phyloP scores from a whole-genome alignment of 192 early-diverging fungal species.

The Podila horticola region DNA sequence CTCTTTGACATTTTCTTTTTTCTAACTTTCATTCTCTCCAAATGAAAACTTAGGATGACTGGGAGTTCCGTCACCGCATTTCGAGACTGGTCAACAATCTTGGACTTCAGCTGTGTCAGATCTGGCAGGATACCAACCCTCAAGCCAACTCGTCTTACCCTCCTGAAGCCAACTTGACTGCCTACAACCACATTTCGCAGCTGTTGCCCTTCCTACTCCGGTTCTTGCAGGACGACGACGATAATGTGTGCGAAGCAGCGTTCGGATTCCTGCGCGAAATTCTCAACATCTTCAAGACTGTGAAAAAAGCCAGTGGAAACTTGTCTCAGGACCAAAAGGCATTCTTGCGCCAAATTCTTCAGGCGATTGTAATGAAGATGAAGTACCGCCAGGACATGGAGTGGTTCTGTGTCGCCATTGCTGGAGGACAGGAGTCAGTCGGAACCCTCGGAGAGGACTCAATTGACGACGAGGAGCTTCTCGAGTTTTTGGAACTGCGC shows the following conservation, averaged over 20 bases:
- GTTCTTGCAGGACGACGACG: constrained; percentile 83
- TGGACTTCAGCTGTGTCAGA: constrained; percentile 77
- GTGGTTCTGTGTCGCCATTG: constrained; percentile 59
- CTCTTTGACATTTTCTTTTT: neutral
- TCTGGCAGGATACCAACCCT: constrained; percentile 63
- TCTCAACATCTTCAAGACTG: constrained; percentile 69
- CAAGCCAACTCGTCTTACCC: constrained; percentile 35
- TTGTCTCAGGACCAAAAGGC: constrained; percentile 60
- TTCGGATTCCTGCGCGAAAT: constrained; percentile 82
- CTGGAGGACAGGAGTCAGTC: constrained; percentile 41
- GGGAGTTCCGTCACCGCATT: constrained; percentile 74
- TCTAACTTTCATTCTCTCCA: neutral
- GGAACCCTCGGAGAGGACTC: constrained; percentile 43
- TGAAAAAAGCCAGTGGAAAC: constrained; percentile 58
- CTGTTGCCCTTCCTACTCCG: constrained; percentile 83
- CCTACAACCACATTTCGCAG: constrained; percentile 75
- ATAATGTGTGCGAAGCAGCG: constrained; percentile 81
- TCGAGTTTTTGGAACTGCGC: constrained; percentile 60
- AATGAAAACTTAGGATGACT: constrained; percentile 53
- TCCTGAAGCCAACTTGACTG: constrained; percentile 56
- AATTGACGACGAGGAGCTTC: constrained; percentile 54
- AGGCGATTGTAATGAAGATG: constrained; percentile 84
- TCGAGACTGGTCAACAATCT: constrained; percentile 78
- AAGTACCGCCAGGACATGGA: constrained; percentile 90
- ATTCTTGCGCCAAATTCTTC: constrained; percentile 65